phyloP scores from a whole-genome alignment of 2,329 filamentous ascomycete genomes.

The Stagonosporopsis cucurbitacearum region DNA sequence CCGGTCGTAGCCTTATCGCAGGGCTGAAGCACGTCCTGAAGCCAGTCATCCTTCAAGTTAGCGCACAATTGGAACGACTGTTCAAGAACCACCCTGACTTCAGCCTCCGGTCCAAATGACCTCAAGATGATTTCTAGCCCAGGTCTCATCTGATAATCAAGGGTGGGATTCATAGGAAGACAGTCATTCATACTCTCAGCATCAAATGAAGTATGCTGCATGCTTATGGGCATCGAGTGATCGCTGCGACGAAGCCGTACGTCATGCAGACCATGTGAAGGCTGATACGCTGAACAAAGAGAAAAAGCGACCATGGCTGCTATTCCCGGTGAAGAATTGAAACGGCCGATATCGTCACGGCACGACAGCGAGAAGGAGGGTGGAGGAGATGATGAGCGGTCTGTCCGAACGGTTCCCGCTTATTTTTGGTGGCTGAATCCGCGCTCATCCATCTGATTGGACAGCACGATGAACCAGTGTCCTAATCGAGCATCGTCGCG shows the following conservation, averaged over 20 bases:
- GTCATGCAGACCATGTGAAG: slow-evolving; percentile 4
- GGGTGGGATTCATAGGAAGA: not conserved
- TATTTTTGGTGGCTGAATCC: not conserved
- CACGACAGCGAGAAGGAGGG: slow-evolving; percentile 7
- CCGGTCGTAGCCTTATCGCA: slow-evolving; percentile 18
- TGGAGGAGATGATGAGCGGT: slow-evolving; percentile 13
- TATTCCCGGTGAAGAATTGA: slow-evolving; percentile 9
- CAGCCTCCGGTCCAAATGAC: not conserved
- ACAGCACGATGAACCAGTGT: not conserved
- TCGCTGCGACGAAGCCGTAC: not conserved
- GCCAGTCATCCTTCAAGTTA: slow-evolving; percentile 1
- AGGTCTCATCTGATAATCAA: not conserved
- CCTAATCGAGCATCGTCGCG: not conserved
- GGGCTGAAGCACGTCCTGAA: slow-evolving; percentile 10
- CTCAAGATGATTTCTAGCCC: not conserved
- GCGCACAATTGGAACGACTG: slow-evolving; percentile 9
- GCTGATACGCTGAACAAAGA: slow-evolving; percentile 3
- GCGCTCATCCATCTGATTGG: not conserved
- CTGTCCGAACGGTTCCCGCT: not conserved
- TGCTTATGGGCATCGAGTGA: not conserved
- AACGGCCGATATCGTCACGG: slow-evolving; percentile 6
- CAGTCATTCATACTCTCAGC: not conserved
- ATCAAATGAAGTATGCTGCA: not conserved
- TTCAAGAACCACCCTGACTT: slow-evolving; percentile 12
- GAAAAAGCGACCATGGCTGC: slow-evolving; percentile 1